Percentiles rank a stretch among this genome's conserved stretches.
These are phyloP conservation scores for Phyllostachys edulis DNA, from an alignment of 176 grass and related monocot genomes.

Conservation along the genomic window DNA sequence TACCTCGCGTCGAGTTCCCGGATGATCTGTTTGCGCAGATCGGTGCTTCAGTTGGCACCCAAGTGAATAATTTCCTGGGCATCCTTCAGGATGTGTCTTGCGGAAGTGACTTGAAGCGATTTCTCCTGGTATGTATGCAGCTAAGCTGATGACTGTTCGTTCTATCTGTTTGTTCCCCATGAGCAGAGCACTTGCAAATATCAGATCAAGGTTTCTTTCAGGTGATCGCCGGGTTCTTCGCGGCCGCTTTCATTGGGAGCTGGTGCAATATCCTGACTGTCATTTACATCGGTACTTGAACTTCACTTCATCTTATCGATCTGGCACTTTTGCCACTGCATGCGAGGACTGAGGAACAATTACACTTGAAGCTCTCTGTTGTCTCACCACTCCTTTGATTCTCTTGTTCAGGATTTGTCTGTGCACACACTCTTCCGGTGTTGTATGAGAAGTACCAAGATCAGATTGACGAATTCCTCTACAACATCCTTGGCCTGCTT, in stretches of 20 bases:
- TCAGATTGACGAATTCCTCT: conserved; percentile 71
- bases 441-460: conserved; percentile 91
- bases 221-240: conserved; percentile 59
- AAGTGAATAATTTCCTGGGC: conserved; percentile 53
- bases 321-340: background rate
- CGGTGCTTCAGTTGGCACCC: conserved; percentile 40
- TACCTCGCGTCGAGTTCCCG: conserved; percentile 60
- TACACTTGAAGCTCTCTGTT: background rate
- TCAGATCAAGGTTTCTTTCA: conserved; percentile 23
- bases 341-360: background rate
- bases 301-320: background rate
- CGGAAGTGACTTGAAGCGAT: conserved; percentile 64
- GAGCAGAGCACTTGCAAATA: background rate
- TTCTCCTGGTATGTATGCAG: conserved; percentile 59
- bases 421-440: conserved; percentile 72
- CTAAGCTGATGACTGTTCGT: background rate
- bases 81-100: conserved; percentile 71
- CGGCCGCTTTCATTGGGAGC: conserved; percentile 61
- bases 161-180: background rate
- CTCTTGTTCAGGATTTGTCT: conserved; percentile 67
- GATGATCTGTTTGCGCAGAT: conserved; percentile 63
- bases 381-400: background rate
- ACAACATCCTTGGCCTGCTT: conserved; percentile 57
- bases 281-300: conserved; percentile 69
- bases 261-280: conserved; percentile 87